Evolutionary conservation across 2,329 filamentous ascomycete genomes (phyloP), one percentile per base, ranked within the genome.

Genomic region (Malbranchea zuffiana): DNA sequence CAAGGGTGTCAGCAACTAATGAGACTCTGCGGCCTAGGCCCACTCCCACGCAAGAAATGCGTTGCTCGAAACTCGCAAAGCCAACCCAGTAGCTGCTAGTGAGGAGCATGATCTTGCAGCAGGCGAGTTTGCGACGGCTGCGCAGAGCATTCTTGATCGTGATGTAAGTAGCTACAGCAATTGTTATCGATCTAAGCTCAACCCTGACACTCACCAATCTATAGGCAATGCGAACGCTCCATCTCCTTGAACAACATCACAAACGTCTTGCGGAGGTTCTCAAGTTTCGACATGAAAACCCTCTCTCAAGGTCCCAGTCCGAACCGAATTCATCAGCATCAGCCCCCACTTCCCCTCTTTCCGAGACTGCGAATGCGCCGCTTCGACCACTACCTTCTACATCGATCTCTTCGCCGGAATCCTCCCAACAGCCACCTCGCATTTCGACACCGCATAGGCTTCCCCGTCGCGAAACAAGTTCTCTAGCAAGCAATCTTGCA

Each of bases 11-110:
- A 25, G 7, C 7, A n/a, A 7, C 7, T 6, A n/a, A 7, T 25
- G 35, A 44, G 35, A 44, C 47, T 47, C 28, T 37, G 38, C 8
- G 35, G 26, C 46, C 27, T 49, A 88, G 75, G 88, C 87, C 44
- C 84, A 94, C 61, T 80, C 88, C 49, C 86, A 95, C 63, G 87
- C 85, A 34, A 78, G 79, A 51, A 87, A 83, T 52, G 87, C 88
- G 28, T 78, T 83, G 16, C 70, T 78, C 16, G 84, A 87, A 38
- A 76, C 73, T 21, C 68, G 71, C 45, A 72, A 72, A 47, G 66
- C 70, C 16, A 69, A 90, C 55, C 83, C 83, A 39, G 80, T 80
- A 5, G 78, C 83, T 32, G 88, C 88, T 44, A 82, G 86, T 53
- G 82, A 81, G 52, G 83, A 94, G 59, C 88, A 96, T 61, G 78